These are phyloP conservation scores for Clarireedia monteithiana DNA, from an alignment of 2,329 filamentous ascomycete species.

Conservation along the genomic window DNA sequence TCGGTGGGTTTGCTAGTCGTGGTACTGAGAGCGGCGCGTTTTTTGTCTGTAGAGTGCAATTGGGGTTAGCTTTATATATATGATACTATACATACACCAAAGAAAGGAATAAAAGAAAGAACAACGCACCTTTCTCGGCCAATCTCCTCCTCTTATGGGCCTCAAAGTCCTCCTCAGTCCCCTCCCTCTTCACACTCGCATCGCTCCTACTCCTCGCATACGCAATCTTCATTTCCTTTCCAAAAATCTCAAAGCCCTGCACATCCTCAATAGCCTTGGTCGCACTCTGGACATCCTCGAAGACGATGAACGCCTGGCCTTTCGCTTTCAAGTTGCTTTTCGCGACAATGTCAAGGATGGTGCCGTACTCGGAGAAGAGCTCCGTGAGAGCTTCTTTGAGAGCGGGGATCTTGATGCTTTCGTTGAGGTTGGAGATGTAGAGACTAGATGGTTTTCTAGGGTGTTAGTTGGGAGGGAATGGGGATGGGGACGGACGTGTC, in stretches of 20 bases:
- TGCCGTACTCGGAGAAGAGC: slow-evolving; percentile 85
- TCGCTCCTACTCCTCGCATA: slow-evolving; percentile 81
- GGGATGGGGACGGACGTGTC: slow-evolving; percentile 43
- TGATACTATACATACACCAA: background rate
- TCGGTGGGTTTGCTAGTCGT: slow-evolving; percentile 61
- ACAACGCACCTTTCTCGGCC: slow-evolving; percentile 73
- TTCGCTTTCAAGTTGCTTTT: slow-evolving; percentile 89
- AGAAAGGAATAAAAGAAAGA: background rate
- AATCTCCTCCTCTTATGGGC: slow-evolving; percentile 74
- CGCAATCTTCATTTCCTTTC: slow-evolving; percentile 79
- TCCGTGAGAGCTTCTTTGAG: slow-evolving; percentile 66
- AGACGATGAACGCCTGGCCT: slow-evolving; percentile 93
- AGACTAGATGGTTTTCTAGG: slow-evolving; percentile 38
- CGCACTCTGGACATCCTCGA: slow-evolving; percentile 73
- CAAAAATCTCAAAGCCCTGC: slow-evolving; percentile 88
- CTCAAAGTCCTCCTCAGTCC: slow-evolving; percentile 76
- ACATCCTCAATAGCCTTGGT: slow-evolving; percentile 76
- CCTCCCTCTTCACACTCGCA: slow-evolving; percentile 69
- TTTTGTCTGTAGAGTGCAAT: slow-evolving; percentile 44
- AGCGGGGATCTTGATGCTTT: slow-evolving; percentile 75
- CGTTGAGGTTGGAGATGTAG: slow-evolving; percentile 79
- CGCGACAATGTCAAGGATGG: slow-evolving; percentile 74
- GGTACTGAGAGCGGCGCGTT: slow-evolving; percentile 66
- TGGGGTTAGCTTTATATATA: background rate
- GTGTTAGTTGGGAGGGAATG: background rate